Conservation (phyloP, 2,329 filamentous ascomycete genomes). For the Sporothrix sp. region DNA sequence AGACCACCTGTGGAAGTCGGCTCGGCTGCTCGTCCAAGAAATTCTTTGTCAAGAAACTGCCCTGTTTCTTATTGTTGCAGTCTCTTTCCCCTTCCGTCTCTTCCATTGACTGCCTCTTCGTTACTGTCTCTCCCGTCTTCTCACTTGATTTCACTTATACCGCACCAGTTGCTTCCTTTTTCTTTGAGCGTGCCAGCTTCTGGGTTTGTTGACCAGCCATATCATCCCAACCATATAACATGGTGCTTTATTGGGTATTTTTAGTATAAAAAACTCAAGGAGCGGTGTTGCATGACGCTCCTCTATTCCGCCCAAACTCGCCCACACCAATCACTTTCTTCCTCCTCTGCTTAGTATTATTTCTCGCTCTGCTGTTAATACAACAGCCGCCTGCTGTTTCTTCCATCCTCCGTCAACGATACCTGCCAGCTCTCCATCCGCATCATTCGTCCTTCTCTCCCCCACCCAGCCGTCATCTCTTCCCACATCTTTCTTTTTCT, state of each 20-base stretch:
- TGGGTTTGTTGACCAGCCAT: not conserved
- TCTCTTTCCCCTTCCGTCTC: too few species aligned
- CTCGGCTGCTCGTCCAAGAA: too few species aligned
- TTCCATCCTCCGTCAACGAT: not conserved
- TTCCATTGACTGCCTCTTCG: too few species aligned
- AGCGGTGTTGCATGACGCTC: constrained; percentile 1
- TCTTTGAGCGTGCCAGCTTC: constrained; percentile 4
- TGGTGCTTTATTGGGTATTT: not conserved
- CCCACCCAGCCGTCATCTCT: too few species aligned
- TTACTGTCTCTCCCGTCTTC: not conserved
- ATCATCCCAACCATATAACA: not conserved
- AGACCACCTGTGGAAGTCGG: too few species aligned
- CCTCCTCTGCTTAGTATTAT: not conserved
- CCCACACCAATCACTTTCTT: constrained; percentile 7
- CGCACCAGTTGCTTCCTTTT: constrained; percentile 3
- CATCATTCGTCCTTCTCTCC: not conserved
- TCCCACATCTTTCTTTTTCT: not conserved
- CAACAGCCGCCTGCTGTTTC: not conserved
- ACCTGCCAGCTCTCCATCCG: not conserved
- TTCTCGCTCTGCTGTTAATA: not conserved
- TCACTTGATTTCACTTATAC: not conserved
- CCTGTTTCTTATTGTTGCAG: not conserved
- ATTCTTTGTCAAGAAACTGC: not conserved
- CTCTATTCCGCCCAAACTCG: constrained; percentile 5
- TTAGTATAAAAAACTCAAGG: not conserved